Base-by-base conservation (phyloP, 192 early-diverging fungal species). In the Cetraspora pellucida region DNA sequence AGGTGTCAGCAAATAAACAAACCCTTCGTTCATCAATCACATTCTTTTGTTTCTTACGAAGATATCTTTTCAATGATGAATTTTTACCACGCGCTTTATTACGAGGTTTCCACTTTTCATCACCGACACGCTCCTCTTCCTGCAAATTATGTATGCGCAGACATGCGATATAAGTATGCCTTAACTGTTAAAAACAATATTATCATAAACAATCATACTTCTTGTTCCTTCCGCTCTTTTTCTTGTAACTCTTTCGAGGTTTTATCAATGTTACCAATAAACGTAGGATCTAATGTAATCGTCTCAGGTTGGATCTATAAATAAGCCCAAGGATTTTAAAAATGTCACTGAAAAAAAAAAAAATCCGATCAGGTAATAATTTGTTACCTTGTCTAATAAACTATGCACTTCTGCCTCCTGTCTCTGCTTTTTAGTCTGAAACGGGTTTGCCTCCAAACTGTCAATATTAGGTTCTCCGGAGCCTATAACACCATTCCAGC, bases 391-490 rank as follows among this genome's bases (percentile, higher is more conserved):
- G 77, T 97, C 95, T 80, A 98, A 76, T 37, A 98, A 83, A 80
- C 79, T 77, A 73, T 93, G 92, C 23, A 98, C 95, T 86, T 97
- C 97, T 52, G 87, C 75, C 77, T 97, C 94, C 77, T 92, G 92
- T 67, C 95, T 85, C 82, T 97, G 96, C 79, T 90, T 92, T 72
- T 85, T 87, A 10, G 94, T 97, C 82, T 96, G 90, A 90, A 87
- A 97, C 19, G 95, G 95, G 84, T 98, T 98, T 37, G 92, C 92
- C 78, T 93, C 94, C 44, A 95, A 78, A 3, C 92, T 91, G 84
- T 98, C 97, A 86, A 93, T 95, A 91, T 98, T 98, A 79, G 97
- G 93, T 80, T 98, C 97, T 67, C 97, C 97, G n/a, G 95, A 84
- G 14, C 95, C 90, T 85, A 30, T 52, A 11, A 73, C 10, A 5